A percentile compares a stretch with the other conserved stretches of the same genome.
Evolutionary conservation across 441 rosid species (phyloP).

Genomic region (Pelargonium fulgidum): DNA sequence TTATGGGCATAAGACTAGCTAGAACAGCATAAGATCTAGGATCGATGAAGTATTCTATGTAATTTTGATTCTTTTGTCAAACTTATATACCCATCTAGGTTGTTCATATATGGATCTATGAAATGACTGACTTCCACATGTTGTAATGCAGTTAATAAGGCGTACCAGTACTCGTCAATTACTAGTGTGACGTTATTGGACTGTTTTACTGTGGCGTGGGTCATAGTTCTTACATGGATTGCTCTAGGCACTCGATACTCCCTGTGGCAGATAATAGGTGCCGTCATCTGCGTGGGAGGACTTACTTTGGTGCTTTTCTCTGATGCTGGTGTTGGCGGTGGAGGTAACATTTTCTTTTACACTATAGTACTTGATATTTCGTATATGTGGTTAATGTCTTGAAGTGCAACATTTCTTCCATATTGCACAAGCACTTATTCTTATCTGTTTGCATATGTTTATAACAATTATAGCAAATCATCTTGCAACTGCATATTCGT

Average conservation of each 20-base stretch:
- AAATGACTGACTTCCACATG: slow-evolving; percentile 3
- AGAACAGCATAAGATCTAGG: no score
- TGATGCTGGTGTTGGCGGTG: slow-evolving; percentile 50
- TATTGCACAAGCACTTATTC: background rate
- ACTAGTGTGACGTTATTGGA: slow-evolving; percentile 62
- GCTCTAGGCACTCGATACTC: slow-evolving; percentile 51
- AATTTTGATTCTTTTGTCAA: no score
- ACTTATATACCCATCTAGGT: no score
- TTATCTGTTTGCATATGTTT: background rate
- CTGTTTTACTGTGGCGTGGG: slow-evolving; percentile 54
- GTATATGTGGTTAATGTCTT: no score
- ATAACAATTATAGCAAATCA: background rate
- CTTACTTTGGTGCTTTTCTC: slow-evolving; percentile 56
- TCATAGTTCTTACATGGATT: slow-evolving; percentile 44
- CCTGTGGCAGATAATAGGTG: slow-evolving; percentile 48
- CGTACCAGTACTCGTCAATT: slow-evolving; percentile 58
- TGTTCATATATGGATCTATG: background rate
- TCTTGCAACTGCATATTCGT: background rate
- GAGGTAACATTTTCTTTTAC: slow-evolving; percentile 34
- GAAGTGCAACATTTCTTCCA: background rate
- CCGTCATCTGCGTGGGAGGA: slow-evolving; percentile 43
- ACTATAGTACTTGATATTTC: background rate
- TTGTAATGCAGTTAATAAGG: slow-evolving; percentile 43
- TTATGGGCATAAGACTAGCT: no score
- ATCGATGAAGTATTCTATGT: no score